Conservation (phyloP, 345 rosid genomes). For the Sisymbrium altissimum region DNA sequence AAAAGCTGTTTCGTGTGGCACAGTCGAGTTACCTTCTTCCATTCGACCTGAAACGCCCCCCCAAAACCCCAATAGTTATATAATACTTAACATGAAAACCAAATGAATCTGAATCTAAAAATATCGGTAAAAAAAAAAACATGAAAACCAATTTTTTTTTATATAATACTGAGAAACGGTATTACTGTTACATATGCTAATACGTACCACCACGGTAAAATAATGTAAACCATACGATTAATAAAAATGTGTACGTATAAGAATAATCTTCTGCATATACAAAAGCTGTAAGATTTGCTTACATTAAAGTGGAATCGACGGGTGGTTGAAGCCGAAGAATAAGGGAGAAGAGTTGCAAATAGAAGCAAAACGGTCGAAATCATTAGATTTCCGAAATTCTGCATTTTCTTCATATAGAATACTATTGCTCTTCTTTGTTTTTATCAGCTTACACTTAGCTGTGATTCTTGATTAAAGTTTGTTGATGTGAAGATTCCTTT, state of each 20-base stretch:
- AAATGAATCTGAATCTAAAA: too few relatives aligned
- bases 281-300: not conserved
- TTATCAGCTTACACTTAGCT: not conserved
- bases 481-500: constrained; percentile 6
- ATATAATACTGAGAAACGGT: not conserved
- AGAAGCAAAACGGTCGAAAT: constrained; percentile 18
- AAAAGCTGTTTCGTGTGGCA: constrained; percentile 56
- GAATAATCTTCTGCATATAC: not conserved
- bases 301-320: constrained; percentile 50
- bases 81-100: too few relatives aligned
- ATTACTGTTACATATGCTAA: not conserved
- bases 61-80: not conserved
- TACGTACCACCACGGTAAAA: not conserved
- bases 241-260: not conserved
- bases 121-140: too few relatives aligned
- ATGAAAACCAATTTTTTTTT: too few relatives aligned
- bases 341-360: constrained; percentile 21
- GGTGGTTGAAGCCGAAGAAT: constrained; percentile 30
- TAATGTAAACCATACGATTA: too few relatives aligned
- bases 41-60: constrained; percentile 34
- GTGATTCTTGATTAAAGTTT: constrained; percentile 2
- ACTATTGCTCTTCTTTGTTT: not conserved
- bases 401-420: constrained; percentile 9
- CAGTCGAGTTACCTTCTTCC: constrained; percentile 52
- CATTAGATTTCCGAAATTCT: not conserved